Conservation (phyloP, 306 rosid species). For the Quercus rubra region DNA sequence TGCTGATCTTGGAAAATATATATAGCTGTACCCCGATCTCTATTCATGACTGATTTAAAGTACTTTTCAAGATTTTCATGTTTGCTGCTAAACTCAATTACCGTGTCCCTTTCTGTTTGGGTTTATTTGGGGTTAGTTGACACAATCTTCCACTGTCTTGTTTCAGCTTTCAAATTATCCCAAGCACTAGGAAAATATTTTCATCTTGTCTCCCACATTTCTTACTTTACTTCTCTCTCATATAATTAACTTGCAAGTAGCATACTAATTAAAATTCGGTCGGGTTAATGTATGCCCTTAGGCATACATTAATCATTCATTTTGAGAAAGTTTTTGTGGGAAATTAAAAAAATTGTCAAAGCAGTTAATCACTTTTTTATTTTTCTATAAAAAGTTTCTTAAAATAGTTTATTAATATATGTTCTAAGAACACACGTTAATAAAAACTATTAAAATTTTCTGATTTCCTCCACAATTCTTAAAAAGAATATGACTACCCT, state of each 20-base stretch:
- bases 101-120: background rate
- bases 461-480: background rate
- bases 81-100: background rate
- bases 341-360: too few relatives aligned
- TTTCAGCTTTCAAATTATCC: conserved; percentile 23
- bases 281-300: too few relatives aligned
- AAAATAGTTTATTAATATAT: too few relatives aligned
- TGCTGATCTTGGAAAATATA: background rate
- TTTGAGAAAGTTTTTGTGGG: too few relatives aligned
- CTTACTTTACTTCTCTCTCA: background rate
- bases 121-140: conserved; percentile 13
- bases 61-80: background rate
- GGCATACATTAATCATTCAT: too few relatives aligned
- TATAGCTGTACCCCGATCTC: background rate
- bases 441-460: background rate
- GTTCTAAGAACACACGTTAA: accelerated
- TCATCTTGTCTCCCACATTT: background rate
- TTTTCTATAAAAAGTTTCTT: too few relatives aligned
- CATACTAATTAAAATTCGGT: background rate
- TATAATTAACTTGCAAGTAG: background rate
- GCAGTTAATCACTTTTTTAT: too few relatives aligned
- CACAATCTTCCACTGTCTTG: conserved; percentile 23
- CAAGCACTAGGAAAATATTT: background rate
- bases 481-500: too few relatives aligned
- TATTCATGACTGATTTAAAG: background rate